A percentile compares a stretch with the other conserved stretches of the same genome.
Evolutionary conservation across 495 filamentous ascomycete genomes (phyloP).

Genomic region (Xylaria flabelliformis): DNA sequence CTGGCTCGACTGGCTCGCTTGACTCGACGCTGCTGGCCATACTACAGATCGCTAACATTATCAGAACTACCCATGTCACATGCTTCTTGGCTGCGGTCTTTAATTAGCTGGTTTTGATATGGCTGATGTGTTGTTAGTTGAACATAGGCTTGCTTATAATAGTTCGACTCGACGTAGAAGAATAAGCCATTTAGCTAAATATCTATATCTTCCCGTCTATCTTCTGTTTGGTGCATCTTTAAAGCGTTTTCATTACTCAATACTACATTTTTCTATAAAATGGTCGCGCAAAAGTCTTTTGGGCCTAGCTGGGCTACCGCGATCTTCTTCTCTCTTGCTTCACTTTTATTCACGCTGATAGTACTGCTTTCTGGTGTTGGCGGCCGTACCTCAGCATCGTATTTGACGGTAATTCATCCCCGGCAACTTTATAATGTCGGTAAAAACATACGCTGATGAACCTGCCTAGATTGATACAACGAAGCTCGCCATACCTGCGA

Average conservation of each 20-base stretch:
- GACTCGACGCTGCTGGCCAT: background rate
- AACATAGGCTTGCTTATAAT: constrained; percentile 15
- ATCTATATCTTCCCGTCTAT: background rate
- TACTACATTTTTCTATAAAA: constrained; percentile 13
- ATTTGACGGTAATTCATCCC: constrained; percentile 40
- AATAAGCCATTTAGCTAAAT: background rate
- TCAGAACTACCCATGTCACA: background rate
- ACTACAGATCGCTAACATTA: background rate
- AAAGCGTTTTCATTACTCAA: background rate
- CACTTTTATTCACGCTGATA: constrained; percentile 38
- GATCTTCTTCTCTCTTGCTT: constrained; percentile 35
- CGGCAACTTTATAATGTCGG: background rate
- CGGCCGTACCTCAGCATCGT: constrained; percentile 32
- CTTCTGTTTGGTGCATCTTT: background rate
- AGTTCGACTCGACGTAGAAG: background rate
- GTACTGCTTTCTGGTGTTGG: constrained; percentile 41
- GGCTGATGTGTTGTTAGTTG: constrained; percentile 8
- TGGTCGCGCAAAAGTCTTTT: constrained; percentile 27
- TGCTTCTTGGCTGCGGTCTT: constrained; percentile 10
- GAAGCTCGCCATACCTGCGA: constrained; percentile 37
- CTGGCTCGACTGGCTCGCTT: background rate
- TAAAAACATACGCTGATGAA: background rate
- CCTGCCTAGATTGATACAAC: constrained; percentile 40
- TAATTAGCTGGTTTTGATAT: constrained; percentile 3
- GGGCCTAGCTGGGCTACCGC: constrained; percentile 27